Evolutionary conservation across 2,329 filamentous ascomycete genomes (phyloP), one percentile per base, ranked within the genome.

Genomic region (Penicillium sp.): DNA sequence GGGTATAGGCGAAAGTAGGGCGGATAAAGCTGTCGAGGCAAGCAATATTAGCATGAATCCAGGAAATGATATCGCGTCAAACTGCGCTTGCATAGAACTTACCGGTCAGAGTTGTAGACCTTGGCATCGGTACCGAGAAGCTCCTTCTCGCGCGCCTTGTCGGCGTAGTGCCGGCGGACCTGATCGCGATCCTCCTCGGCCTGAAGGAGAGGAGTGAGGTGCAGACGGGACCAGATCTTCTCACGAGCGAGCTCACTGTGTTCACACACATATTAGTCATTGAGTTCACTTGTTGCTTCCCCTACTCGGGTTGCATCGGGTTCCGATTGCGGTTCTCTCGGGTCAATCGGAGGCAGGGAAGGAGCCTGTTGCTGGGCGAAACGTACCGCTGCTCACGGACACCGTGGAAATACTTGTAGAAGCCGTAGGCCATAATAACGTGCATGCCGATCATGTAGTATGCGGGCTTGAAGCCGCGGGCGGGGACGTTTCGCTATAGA

Each of bases 141-240:
- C 78, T 92, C 88, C 84, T 92, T 91, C 84, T 97, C 94, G 65
- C 94, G 85, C 65, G 87, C 87, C 83, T 91, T 87, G 76, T 96
- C 91, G 57, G 94, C 94, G 65, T 88, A 84, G 76, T 93, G 85
- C 72, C 93, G 84, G 65, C 94, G 85, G 62, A 96, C 92, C 75
- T 93, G 88, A 78, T 99, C 94, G 60, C 94, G 88, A 80, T 99
- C 94, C 77, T 96, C 92, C 75, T 99, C 94, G 55, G 94, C 94
- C 76, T 97, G 93, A 63, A 99, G 86, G 62, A 96, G 80, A 57
- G 94, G 94, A 71, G 93, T 94, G 63, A 99, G 83, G 79, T 97
- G 87, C 78, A 99, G 96, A 73, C 94, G 89, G 60, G 91, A 86
- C 94, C 94, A 99, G 86, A 96, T 94, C 83, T 97, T 99, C 74